phyloP scores from a whole-genome alignment of 129 eudicot genomes.

The Helianthus annuus region HanXRQr2.0-SUNRISE NC_035437.2:23185962-23186461 shows the following conservation, averaged over 20 bases:
- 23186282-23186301: background rate
- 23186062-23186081: no score
- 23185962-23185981: no score
- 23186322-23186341: background rate
- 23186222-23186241: background rate
- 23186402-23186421: background rate
- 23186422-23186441: slow-evolving; percentile 10
- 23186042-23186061: no score
- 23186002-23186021: no score
- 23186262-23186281: background rate
- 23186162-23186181: background rate
- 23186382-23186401: background rate
- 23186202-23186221: background rate
- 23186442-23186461: background rate
- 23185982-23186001: no score
- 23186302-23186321: background rate
- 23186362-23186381: background rate
- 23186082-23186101: no score
- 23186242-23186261: background rate
- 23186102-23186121: no score
- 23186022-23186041: no score
- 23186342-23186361: background rate
- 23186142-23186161: no score
- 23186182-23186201: background rate
- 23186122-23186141: no score